A percentile compares a stretch with the other conserved stretches of the same genome.
Evolutionary conservation across 31 red algal species (phyloP).

Genomic region (Endocladia muricata): DNA sequence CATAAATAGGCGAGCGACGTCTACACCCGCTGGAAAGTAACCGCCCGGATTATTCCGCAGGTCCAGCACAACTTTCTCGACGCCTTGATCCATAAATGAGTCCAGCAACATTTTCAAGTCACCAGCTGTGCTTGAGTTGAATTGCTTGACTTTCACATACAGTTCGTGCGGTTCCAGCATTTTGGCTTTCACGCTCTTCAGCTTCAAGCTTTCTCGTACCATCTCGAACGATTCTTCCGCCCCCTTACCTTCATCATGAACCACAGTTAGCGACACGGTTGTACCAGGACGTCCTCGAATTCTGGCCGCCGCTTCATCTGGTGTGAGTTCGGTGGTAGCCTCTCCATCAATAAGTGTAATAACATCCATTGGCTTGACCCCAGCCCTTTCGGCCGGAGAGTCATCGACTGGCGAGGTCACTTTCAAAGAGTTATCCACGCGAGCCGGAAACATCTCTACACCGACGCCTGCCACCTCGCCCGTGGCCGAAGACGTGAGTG

Average conservation of each 20-base stretch:
- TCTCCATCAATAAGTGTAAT: constrained; percentile 87
- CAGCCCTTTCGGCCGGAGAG: constrained; percentile 78
- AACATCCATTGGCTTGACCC: constrained; percentile 68
- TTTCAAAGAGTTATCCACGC: constrained; percentile 44
- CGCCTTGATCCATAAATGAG: neutral
- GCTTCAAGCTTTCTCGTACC: constrained; percentile 65
- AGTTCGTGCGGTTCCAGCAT: constrained; percentile 24
- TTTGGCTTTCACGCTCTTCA: constrained; percentile 45
- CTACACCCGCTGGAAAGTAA: constrained; percentile 94
- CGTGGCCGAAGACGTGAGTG: constrained; percentile 65
- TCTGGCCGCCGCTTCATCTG: constrained; percentile 85
- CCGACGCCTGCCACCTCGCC: constrained; percentile 93
- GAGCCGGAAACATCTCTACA: constrained; percentile 76
- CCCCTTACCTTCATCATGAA: constrained; percentile 27
- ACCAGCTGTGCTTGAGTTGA: constrained; percentile 77
- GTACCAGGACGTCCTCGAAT: constrained; percentile 75
- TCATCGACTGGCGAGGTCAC: constrained; percentile 60
- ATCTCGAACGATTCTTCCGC: constrained; percentile 26
- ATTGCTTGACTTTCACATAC: constrained; percentile 83
- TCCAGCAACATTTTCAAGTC: constrained; percentile 59
- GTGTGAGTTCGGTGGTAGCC: constrained; percentile 52
- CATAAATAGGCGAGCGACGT: constrained; percentile 92
- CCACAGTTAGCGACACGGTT: constrained; percentile 39
- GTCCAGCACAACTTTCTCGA: constrained; percentile 76
- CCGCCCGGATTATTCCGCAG: constrained; percentile 94